phyloP scores from a whole-genome alignment of 75 land plant species.

The Sequoiadendron giganteum region DNA sequence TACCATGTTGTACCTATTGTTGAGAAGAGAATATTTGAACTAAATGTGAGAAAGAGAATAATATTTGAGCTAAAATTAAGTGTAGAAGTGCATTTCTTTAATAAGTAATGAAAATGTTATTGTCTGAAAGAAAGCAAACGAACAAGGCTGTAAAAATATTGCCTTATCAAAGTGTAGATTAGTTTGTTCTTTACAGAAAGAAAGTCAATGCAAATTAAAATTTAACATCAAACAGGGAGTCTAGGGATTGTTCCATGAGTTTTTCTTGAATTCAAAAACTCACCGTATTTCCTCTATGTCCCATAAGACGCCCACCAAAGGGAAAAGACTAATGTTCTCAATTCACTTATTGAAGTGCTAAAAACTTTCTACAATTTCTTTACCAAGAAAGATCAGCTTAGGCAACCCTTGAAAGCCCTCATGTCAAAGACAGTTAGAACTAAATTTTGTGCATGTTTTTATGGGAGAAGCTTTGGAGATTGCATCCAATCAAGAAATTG shows the following conservation, averaged over 20 bases:
- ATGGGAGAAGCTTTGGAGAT: background rate
- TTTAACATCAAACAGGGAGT: background rate
- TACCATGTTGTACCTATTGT: slow-evolving; percentile 89
- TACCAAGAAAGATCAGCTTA: background rate
- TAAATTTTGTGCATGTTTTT: background rate
- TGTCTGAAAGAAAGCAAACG: background rate
- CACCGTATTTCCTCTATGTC: background rate
- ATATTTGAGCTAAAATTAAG: background rate
- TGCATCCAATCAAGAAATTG: background rate
- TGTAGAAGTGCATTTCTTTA: background rate
- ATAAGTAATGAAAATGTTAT: background rate
- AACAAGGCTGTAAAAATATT: background rate
- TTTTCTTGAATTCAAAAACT: background rate
- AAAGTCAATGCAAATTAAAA: background rate
- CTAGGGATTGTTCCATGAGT: background rate
- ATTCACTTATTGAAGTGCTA: background rate
- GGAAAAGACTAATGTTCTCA: background rate
- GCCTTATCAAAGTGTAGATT: background rate
- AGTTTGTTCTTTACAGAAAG: background rate
- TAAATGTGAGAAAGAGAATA: background rate
- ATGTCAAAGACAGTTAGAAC: background rate
- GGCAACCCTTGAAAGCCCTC: background rate
- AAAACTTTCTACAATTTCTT: background rate
- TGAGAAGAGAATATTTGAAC: background rate
- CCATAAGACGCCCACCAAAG: background rate